Evolutionary conservation across 1,139 yeast genomes (phyloP).

Genomic region (Yamadazyma songkhlaensis): DNA sequence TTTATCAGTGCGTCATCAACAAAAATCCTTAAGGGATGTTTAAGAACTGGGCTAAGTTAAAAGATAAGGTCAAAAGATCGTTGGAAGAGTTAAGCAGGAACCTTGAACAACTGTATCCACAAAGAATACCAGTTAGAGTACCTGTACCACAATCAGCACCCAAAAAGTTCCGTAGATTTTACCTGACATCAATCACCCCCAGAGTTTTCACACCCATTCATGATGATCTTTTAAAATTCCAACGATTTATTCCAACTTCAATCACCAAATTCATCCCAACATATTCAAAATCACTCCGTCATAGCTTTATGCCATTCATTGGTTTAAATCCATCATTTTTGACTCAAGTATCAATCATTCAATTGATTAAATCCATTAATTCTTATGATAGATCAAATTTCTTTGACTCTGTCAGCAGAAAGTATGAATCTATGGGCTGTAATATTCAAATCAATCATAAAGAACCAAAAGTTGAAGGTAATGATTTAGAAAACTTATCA

Average conservation of each 20-base stretch:
- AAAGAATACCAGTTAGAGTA: slow-evolving; percentile 10
- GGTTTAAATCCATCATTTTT: slow-evolving; percentile 5
- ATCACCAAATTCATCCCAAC: too few species aligned
- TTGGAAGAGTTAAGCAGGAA: slow-evolving; percentile 14
- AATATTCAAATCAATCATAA: slow-evolving; percentile 6
- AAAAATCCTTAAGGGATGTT: slow-evolving; percentile 8
- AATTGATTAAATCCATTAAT: slow-evolving; percentile 5
- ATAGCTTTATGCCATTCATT: neutral
- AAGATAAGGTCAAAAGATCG: slow-evolving; percentile 13
- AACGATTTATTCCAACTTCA: neutral
- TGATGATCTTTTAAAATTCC: neutral
- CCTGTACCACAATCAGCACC: slow-evolving; percentile 9
- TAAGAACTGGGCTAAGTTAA: slow-evolving; percentile 12
- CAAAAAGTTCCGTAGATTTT: slow-evolving; percentile 4
- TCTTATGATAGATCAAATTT: slow-evolving; percentile 8
- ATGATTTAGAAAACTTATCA: neutral
- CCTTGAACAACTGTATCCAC: slow-evolving; percentile 10
- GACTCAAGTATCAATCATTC: slow-evolving; percentile 6
- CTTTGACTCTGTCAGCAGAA: slow-evolving; percentile 8
- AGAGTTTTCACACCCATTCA: neutral
- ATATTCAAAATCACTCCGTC: neutral
- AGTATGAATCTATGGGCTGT: slow-evolving; percentile 11
- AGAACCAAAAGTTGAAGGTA: neutral
- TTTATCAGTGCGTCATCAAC: slow-evolving; percentile 1
- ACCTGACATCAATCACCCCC: slow-evolving; percentile 4